phyloP scores from a whole-genome alignment of 2,329 filamentous ascomycete species.

The Phoma sp. region DNA sequence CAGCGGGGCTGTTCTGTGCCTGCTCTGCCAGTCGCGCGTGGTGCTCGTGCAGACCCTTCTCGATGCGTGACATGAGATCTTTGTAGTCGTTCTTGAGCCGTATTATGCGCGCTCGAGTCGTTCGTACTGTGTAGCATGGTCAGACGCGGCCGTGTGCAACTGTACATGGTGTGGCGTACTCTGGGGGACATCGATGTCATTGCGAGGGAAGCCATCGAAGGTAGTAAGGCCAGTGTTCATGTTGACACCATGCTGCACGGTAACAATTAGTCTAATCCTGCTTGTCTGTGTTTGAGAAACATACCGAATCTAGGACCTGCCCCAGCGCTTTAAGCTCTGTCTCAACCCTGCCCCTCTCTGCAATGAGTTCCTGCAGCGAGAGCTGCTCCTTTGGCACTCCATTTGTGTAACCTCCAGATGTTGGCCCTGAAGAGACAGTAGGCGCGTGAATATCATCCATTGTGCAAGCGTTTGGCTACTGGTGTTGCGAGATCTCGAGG shows the following conservation, averaged over 20 bases:
- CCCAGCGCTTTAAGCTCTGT: slow-evolving; percentile 84
- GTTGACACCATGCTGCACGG: slow-evolving; percentile 80
- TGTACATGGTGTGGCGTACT: slow-evolving; percentile 61
- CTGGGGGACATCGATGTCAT: slow-evolving; percentile 93
- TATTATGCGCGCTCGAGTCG: slow-evolving; percentile 90
- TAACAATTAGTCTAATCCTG: slow-evolving; percentile 21
- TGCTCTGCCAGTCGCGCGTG: slow-evolving; percentile 73
- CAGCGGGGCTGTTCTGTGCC: slow-evolving; percentile 46
- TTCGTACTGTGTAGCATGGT: slow-evolving; percentile 72
- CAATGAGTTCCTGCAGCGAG: slow-evolving; percentile 79
- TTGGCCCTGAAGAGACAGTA: slow-evolving; percentile 80
- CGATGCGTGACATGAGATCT: slow-evolving; percentile 80
- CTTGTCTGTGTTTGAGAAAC: slow-evolving; percentile 30
- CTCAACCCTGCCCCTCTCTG: slow-evolving; percentile 84
- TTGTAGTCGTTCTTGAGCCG: slow-evolving; percentile 93
- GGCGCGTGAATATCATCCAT: slow-evolving; percentile 74
- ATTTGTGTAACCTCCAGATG: slow-evolving; percentile 64
- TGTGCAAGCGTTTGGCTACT: slow-evolving; percentile 67
- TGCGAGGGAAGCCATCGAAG: slow-evolving; percentile 87
- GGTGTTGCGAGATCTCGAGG: not conserved
- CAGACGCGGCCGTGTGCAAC: slow-evolving; percentile 15
- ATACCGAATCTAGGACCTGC: slow-evolving; percentile 85
- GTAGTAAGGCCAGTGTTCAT: slow-evolving; percentile 91
- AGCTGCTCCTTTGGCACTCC: slow-evolving; percentile 67
- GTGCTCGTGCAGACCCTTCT: slow-evolving; percentile 85